phyloP scores from a whole-genome alignment of 371 early-diverging fungal genomes.

The Apophysomyces variabilis region DNA sequence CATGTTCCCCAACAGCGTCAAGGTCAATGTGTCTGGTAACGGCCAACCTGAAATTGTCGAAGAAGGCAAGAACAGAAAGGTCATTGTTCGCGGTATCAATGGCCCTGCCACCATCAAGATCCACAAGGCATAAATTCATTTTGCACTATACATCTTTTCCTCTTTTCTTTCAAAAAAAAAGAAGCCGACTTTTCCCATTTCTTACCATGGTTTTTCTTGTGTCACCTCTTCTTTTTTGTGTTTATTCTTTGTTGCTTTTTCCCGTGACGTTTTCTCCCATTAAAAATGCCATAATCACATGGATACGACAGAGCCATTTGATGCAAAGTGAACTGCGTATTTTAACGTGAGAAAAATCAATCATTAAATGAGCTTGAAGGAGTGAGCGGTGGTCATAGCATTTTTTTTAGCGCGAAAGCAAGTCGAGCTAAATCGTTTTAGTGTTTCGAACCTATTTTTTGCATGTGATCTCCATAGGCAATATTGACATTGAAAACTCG shows the following conservation, averaged over 20 bases:
- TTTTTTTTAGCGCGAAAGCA: background rate
- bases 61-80: conserved; percentile 18
- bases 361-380: too few relatives aligned
- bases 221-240: conserved; percentile 9
- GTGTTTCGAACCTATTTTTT: too few relatives aligned
- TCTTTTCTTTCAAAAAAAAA: background rate
- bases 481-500: background rate
- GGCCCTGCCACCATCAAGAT: conserved; percentile 26
- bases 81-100: conserved; percentile 4
- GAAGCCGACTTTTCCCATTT: background rate
- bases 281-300: too few relatives aligned
- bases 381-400: background rate
- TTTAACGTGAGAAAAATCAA: too few relatives aligned
- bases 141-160: background rate
- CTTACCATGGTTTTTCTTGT: conserved; percentile 3
- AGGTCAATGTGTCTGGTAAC: conserved; percentile 28
- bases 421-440: too few relatives aligned
- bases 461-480: background rate
- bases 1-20: conserved; percentile 49
- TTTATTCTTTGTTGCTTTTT: too few relatives aligned
- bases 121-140: conserved; percentile 26
- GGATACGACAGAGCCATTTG: too few relatives aligned
- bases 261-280: too few relatives aligned
- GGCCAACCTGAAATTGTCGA: conserved; percentile 19
- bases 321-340: too few relatives aligned